Evolutionary conservation across 169 alveolate genomes (phyloP).

Genomic region (Plasmodium yoelii): DNA sequence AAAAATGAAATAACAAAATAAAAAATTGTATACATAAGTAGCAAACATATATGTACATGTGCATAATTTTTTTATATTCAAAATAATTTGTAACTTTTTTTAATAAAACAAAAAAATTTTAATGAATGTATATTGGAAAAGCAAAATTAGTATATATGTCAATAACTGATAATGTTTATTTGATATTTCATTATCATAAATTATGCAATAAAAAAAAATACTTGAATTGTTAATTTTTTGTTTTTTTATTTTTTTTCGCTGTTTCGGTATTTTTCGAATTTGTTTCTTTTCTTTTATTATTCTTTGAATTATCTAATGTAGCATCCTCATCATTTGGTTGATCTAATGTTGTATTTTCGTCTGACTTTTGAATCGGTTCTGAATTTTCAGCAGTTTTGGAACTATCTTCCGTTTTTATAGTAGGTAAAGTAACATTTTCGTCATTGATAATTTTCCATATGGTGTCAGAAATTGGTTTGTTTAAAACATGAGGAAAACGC

Average conservation of each 20-base stretch:
- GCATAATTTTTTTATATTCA: no score
- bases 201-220: background rate
- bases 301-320: background rate
- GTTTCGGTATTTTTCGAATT: conserved; percentile 3
- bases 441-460: conserved; percentile 51
- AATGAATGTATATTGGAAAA: no score
- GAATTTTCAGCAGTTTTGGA: background rate
- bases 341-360: background rate
- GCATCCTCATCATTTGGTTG: conserved; percentile 2
- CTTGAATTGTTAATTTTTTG: conserved; percentile 8
- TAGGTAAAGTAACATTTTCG: conserved; percentile 18
- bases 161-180: no score
- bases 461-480: conserved; percentile 40
- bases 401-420: background rate
- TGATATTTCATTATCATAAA: no score
- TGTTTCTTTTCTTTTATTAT: conserved; percentile 24
- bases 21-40: no score
- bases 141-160: no score
- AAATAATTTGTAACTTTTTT: no score
- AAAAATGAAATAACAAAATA: no score
- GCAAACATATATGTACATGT: no score
- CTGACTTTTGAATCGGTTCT: background rate
- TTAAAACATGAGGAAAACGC: conserved; percentile 61
- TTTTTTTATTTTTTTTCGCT: conserved; percentile 7
- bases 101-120: no score